These are phyloP conservation scores for Lasiosphaeria miniovina DNA, from an alignment of 495 filamentous ascomycete species.

Conservation along the genomic window DNA sequence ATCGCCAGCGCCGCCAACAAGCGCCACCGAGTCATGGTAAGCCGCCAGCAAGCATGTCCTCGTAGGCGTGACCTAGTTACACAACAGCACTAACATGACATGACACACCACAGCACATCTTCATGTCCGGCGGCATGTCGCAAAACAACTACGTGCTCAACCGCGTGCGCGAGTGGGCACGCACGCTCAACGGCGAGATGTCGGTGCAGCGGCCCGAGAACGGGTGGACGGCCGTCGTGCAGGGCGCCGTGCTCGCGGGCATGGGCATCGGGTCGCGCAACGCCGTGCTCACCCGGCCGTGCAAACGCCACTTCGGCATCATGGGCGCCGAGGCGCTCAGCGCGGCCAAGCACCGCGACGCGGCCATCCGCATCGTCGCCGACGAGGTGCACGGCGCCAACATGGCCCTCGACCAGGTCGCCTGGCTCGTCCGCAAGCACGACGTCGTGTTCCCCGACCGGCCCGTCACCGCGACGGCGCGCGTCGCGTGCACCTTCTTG, in stretches of 20 bases:
- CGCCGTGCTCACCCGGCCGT: too few species aligned
- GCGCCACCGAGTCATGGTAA: not conserved
- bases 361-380: not conserved
- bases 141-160: constrained; percentile 4
- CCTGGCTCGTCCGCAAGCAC: constrained; percentile 2
- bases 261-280: constrained; percentile 5
- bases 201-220: not conserved
- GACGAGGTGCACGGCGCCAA: not conserved
- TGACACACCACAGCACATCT: not conserved
- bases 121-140: constrained; percentile 8
- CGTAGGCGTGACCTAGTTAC: too few species aligned
- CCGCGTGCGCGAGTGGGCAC: not conserved
- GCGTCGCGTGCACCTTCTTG: not conserved
- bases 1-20: not conserved
- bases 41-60: too few species aligned
- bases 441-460: not conserved
- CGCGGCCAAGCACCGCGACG: constrained; percentile 4
- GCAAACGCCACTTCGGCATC: constrained; percentile 4
- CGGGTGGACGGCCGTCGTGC: constrained; percentile 2
- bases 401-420: not conserved
- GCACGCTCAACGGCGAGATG: not conserved
- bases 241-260: not conserved
- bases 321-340: constrained; percentile 1
- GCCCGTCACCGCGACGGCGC: not conserved
- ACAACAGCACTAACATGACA: too few species aligned